Base-by-base conservation (phyloP, 345 rosid genomes). In the Aquilaria yunnanensis region DNA sequence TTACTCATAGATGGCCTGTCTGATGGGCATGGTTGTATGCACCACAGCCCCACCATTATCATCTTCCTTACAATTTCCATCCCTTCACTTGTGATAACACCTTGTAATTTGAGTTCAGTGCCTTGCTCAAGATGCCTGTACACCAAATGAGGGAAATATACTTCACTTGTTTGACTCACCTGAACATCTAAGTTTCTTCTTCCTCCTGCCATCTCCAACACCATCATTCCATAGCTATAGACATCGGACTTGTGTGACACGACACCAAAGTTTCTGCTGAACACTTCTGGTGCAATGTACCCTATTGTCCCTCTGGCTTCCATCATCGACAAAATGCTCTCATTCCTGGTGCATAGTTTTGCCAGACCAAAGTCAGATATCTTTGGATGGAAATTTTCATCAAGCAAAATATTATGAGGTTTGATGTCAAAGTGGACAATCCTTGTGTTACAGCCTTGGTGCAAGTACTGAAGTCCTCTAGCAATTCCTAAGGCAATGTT, bases 351-450 rank as follows among this genome's bases (percentile, higher is more conserved):
- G 50, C 78, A 72, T 2, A 72, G 61, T 66, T 78, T 81, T 3
- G 87, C 74, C 1, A 85, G 77, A 6, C 83, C 82, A 0, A 81
- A 85, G 50, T 85, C 78, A 0, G 75, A 76, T 9, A 80, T 82
- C 50, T 82, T 80, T 0, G 85, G 81, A 16, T 69, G 59, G 16
- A 75, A 78, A 0, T 78, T 67, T 61, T 65, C 55, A 0, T 81
- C 81, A 5, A 81, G 60, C 61, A 77, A 79, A 58, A 81, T 68
- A 48, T 78, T 78, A 0, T 73, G 77, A 14, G 85, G 81, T 41
- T 77, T 84, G 67, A 80, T 76, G 57, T 83, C 82, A 0, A 78
- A 83, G 61, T 81, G 78, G 23, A 83, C 46, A 46, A 78, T 77
- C 59, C 60, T 76, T 0, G 72, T 70, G 51, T 45, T 80, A 63